Evolutionary conservation across 1,284 basidiomycete species (phyloP), one percentile per base, ranked within the genome.

Genomic region (Tilletia indica): DNA sequence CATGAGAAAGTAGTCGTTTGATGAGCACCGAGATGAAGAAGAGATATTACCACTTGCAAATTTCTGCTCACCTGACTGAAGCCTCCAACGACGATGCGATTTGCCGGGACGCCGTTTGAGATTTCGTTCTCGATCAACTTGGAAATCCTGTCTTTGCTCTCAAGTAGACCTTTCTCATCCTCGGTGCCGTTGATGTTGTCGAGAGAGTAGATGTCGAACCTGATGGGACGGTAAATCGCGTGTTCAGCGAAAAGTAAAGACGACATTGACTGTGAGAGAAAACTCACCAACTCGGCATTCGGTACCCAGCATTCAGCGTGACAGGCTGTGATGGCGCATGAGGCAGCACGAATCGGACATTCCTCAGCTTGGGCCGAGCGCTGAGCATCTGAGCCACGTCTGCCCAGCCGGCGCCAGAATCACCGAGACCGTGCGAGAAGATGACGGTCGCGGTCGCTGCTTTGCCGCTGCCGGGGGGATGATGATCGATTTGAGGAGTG

Each of bases 271-370:
- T 8, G 9, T 68, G 69, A 73, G 74, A 72, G 76, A 76, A 31
- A 75, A 75, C 82, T 71, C 83, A 83, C 82, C 82, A 84, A 5
- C 77, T 77, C 8, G 82, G 80, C 82, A 84, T 84, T 56, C 68
- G 73, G 82, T 82, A 82, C 63, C 81, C 81, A 76, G 82, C 80
- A 67, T 84, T 84, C 38, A 84, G 72, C 49, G 82, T 76, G 11
- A 84, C 81, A 3, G 82, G 82, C 75, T 80, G 80, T 34, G 81
- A 73, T 47, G 82, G 82, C 6, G 82, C 79, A n/a, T 82, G 81
- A 42, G 82, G 82, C 68, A 84, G 76, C 34, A 84, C 77, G 58
- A 83, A 83, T 56, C 82, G 80, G 16, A 83, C 78, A 49, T 83
- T 82, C 56, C 76, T 74, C 56, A 83, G 70, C 38, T 76, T 72